Percentiles rank a stretch among this genome's conserved stretches.
Conservation (phyloP, 163 green algal genomes). For the Chlorella variabilis region DNA sequence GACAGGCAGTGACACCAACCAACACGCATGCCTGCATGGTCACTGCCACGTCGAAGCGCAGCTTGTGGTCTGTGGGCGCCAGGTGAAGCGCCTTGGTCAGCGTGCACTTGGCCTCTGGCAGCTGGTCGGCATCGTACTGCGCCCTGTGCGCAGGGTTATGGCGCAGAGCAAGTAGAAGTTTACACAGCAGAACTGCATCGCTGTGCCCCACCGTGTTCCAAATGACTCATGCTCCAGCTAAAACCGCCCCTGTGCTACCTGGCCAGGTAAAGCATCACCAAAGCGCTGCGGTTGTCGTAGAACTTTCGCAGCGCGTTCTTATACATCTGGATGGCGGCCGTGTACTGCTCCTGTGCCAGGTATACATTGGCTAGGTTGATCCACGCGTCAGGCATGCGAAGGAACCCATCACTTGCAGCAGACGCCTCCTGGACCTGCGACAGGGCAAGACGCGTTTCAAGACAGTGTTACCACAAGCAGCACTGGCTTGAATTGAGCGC, state of each 20-base stretch:
- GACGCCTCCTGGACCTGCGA: constrained; percentile 83
- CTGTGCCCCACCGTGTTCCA: too few relatives aligned
- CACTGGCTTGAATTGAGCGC: too few relatives aligned
- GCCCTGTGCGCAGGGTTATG: constrained; percentile 31
- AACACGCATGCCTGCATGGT: constrained; percentile 72
- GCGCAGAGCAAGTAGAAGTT: too few relatives aligned
- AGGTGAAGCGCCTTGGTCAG: constrained; percentile 85
- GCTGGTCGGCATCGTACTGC: constrained; percentile 79
- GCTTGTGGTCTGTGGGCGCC: constrained; percentile 69
- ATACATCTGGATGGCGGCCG: constrained; percentile 38
- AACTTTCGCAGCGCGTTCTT: constrained; percentile 39
- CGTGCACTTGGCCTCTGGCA: constrained; percentile 66
- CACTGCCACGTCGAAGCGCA: constrained; percentile 89
- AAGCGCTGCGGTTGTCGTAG: constrained; percentile 23
- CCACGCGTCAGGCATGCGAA: constrained; percentile 74
- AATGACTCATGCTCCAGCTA: too few relatives aligned
- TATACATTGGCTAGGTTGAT: constrained; percentile 87
- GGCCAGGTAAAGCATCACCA: constrained; percentile 85
- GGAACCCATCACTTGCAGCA: constrained; percentile 58
- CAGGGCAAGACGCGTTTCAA: too few relatives aligned
- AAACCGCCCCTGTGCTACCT: too few relatives aligned
- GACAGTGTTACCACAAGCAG: too few relatives aligned
- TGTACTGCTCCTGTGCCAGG: constrained; percentile 62
- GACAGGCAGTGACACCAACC: neutral
- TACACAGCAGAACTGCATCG: too few relatives aligned